Evolutionary conservation across 1,284 basidiomycete genomes (phyloP).

Genomic region (Leccinum colubrinum): DNA sequence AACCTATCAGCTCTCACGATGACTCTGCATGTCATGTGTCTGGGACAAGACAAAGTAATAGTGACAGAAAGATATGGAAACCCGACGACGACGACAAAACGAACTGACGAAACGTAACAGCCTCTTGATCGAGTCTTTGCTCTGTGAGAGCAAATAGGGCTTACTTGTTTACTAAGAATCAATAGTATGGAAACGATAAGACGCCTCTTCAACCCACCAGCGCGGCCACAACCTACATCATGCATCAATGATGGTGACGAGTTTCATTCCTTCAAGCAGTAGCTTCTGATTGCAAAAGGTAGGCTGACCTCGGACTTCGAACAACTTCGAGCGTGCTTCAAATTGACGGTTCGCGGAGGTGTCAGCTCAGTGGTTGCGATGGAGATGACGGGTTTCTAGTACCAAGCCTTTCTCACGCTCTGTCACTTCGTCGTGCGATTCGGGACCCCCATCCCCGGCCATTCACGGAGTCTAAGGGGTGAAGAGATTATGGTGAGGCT

Average conservation of each 20-base stretch:
- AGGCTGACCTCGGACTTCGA: neutral
- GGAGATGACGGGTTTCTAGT: neutral
- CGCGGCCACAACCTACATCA: neutral
- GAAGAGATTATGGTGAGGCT: slow-evolving; percentile 12
- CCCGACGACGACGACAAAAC: too few species aligned
- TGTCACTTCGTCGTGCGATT: slow-evolving; percentile 41
- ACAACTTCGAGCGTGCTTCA: neutral
- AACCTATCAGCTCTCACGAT: neutral
- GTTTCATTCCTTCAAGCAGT: neutral
- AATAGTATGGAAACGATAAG: neutral
- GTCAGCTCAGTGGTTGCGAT: neutral
- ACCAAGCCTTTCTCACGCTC: neutral
- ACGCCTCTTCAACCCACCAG: neutral
- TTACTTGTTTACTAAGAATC: neutral
- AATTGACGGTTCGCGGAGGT: neutral
- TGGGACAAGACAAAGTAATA: too few species aligned
- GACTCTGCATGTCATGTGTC: neutral
- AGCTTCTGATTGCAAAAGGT: neutral
- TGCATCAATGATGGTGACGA: neutral
- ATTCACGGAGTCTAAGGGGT: slow-evolving; percentile 41
- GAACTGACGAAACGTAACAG: neutral
- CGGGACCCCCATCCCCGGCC: slow-evolving; percentile 57
- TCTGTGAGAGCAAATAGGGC: neutral
- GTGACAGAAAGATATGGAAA: too few species aligned
- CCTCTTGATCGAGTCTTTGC: neutral